These are phyloP conservation scores for Zygosaccharomyces rouxii DNA, from an alignment of 805 yeast species.

Conservation along the genomic window DNA sequence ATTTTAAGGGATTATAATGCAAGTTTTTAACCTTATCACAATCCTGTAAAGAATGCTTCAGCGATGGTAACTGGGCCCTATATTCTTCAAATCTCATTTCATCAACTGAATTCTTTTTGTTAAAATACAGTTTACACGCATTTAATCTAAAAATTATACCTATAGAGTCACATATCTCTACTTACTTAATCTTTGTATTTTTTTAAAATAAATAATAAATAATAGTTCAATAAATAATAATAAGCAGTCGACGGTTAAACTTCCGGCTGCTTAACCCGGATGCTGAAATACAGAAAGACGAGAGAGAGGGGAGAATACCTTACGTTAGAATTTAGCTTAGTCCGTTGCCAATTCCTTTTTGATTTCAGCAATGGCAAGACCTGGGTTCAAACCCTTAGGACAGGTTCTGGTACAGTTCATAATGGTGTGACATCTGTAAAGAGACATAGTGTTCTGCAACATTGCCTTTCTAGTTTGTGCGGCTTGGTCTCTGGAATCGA, in stretches of 20 bases:
- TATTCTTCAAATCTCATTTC: conserved; percentile 2
- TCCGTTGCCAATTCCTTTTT: conserved; percentile 88
- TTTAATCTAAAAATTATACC: too few species aligned
- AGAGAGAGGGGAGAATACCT: neutral
- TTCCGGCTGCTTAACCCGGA: neutral
- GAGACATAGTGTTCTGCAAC: conserved; percentile 94
- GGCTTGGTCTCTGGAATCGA: conserved; percentile 95
- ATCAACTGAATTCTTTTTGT: too few species aligned
- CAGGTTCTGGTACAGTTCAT: conserved; percentile 98
- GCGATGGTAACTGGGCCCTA: neutral
- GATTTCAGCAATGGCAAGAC: conserved; percentile 94
- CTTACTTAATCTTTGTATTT: neutral
- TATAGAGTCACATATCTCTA: neutral
- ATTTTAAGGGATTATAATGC: neutral
- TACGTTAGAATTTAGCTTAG: conserved; percentile 28
- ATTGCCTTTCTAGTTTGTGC: conserved; percentile 72
- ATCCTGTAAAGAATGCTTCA: neutral
- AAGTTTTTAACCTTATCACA: neutral
- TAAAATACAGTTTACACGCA: too few species aligned
- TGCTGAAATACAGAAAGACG: neutral
- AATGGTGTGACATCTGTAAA: conserved; percentile 98
- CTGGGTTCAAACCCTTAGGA: conserved; percentile 98
- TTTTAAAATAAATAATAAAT: conserved; percentile 10
- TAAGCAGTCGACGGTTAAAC: neutral
- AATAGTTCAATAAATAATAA: conserved; percentile 11